phyloP scores from a whole-genome alignment of 179 eudicot genomes.

The Drosera spatulata region DNA sequence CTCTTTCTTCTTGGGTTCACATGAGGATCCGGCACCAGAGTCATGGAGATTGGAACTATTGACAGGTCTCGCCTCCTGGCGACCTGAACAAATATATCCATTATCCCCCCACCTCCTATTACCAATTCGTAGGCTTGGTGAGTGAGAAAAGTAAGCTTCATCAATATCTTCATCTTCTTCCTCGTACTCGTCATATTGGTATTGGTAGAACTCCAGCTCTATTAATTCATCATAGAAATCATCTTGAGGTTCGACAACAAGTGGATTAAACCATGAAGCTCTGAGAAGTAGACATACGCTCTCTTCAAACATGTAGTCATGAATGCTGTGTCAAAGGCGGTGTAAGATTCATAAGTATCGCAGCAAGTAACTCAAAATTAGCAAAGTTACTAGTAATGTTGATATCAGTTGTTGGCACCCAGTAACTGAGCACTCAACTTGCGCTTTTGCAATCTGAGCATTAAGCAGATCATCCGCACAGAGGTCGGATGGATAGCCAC shows the following conservation, averaged over 20 bases:
- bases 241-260: constrained; percentile 43
- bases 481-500: background rate
- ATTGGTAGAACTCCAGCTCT: constrained; percentile 34
- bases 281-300: constrained; percentile 85
- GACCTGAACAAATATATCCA: constrained; percentile 63
- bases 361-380: background rate
- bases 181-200: constrained; percentile 42
- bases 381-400: too few species aligned
- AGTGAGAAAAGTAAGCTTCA: constrained; percentile 42
- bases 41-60: constrained; percentile 21
- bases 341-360: background rate
- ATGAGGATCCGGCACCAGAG: constrained; percentile 45
- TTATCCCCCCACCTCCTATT: constrained; percentile 92
- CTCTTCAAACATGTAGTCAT: constrained; percentile 83
- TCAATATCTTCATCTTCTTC: constrained; percentile 50
- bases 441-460: too few species aligned
- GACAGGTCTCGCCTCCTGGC: constrained; percentile 70
- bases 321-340: constrained; percentile 39
- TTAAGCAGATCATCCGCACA: background rate
- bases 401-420: too few species aligned
- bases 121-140: constrained; percentile 60
- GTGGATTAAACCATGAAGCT: constrained; percentile 83
- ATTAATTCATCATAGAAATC: constrained; percentile 39
- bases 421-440: too few species aligned
- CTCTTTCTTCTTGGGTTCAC: constrained; percentile 54